Evolutionary conservation across 257 asterid genomes (phyloP).

Genomic region (Solanum chiquidenum): DNA sequence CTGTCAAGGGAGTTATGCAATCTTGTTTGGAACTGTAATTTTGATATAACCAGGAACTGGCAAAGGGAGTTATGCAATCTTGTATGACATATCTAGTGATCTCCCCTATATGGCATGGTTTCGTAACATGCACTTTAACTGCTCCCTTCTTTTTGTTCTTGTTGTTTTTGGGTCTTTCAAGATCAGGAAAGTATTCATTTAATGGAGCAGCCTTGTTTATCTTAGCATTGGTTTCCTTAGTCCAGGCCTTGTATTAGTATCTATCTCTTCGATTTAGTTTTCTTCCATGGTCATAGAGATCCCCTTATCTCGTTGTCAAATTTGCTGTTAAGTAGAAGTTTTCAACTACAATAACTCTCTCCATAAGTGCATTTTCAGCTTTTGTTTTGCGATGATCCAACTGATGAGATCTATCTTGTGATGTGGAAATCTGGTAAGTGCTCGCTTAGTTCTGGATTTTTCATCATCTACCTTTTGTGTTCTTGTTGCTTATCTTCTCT

Average conservation of each 20-base stretch:
- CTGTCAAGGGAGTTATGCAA: neutral
- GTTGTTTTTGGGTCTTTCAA: neutral
- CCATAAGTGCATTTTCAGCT: neutral
- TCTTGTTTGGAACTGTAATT: no score
- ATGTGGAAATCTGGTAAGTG: neutral
- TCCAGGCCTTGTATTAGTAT: neutral
- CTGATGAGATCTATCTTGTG: no score
- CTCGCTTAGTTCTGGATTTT: neutral
- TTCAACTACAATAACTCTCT: neutral
- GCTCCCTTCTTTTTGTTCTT: neutral
- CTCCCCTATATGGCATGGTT: neutral
- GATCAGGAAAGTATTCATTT: neutral
- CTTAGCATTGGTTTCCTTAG: neutral
- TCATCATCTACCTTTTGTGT: neutral
- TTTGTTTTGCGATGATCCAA: neutral
- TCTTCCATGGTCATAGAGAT: neutral
- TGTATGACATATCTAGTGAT: neutral
- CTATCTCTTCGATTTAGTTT: neutral
- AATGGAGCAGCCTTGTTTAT: neutral
- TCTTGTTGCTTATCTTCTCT: neutral
- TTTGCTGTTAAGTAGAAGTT: neutral
- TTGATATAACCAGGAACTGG: no score
- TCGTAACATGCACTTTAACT: neutral
- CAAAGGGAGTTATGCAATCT: neutral
- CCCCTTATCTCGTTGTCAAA: neutral